Percentiles rank a stretch among this genome's conserved stretches.
Conservation (phyloP, 805 yeast genomes). For the Barnettozyma pratensis region DNA sequence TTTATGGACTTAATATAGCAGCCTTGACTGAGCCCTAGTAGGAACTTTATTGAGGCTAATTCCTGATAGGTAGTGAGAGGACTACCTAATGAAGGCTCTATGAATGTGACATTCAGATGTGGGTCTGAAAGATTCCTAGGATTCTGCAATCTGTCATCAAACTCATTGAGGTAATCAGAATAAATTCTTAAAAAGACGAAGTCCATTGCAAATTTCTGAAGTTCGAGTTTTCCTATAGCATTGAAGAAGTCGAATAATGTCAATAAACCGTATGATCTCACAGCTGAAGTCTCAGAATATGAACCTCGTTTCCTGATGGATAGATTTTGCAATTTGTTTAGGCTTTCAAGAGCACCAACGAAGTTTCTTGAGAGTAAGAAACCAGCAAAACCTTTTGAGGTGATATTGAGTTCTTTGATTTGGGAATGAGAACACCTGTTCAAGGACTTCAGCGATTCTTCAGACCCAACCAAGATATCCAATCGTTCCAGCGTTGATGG, state of each 20-base stretch:
- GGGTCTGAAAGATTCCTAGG: not conserved
- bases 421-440: not conserved
- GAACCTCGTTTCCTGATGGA: not conserved
- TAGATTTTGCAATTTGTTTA: not conserved
- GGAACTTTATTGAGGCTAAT: not conserved
- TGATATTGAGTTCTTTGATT: not conserved
- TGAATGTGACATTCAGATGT: constrained; percentile 4
- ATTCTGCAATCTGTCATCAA: too few relatives aligned
- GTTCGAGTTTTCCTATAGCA: not conserved
- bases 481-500: not conserved
- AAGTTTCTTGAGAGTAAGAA: not conserved
- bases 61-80: constrained; percentile 7
- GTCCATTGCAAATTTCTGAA: too few relatives aligned
- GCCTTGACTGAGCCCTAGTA: not conserved
- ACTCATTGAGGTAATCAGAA: too few relatives aligned
- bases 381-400: not conserved
- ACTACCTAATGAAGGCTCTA: constrained; percentile 15
- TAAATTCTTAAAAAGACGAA: too few relatives aligned
- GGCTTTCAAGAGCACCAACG: not conserved
- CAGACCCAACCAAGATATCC: constrained; percentile 2
- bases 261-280: too few relatives aligned
- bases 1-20: constrained; percentile 8
- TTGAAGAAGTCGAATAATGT: not conserved
- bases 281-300: too few relatives aligned
- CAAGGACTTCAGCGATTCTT: not conserved